Conservation (phyloP, 305 asterid genomes). For the Solanum hybrid region DNA sequence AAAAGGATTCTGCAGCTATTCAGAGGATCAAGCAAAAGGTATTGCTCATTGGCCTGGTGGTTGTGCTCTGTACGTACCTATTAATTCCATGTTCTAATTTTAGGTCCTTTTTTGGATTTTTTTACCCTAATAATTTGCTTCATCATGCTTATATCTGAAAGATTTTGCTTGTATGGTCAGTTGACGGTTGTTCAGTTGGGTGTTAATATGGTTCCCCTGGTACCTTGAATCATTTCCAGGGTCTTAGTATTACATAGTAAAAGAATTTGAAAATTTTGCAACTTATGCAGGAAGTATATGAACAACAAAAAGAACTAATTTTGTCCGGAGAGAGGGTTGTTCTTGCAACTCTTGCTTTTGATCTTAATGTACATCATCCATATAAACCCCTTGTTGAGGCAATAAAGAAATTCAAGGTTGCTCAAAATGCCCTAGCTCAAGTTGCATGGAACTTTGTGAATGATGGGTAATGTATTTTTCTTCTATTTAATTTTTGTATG, state of each 20-base stretch:
- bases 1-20: conserved; percentile 79
- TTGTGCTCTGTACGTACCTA: conserved; percentile 4
- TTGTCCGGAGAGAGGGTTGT: conserved; percentile 85
- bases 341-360: conserved; percentile 87
- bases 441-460: conserved; percentile 99
- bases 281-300: conserved; percentile 73
- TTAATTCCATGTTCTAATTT: background rate
- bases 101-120: background rate
- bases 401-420: conserved; percentile 88
- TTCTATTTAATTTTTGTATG: conserved; percentile 8
- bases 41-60: conserved; percentile 1
- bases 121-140: background rate
- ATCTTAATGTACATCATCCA: conserved; percentile 85
- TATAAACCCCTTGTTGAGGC: conserved; percentile 99
- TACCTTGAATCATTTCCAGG: background rate
- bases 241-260: background rate
- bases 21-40: conserved; percentile 98
- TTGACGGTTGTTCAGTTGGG: background rate
- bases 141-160: background rate
- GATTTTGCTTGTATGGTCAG: background rate
- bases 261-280: conserved; percentile 5
- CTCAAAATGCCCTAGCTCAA: conserved; percentile 94
- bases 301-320: conserved; percentile 86
- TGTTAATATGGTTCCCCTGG: background rate
- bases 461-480: conserved; percentile 67